Evolutionary conservation across 805 yeast genomes (phyloP).

Genomic region (Yamadazyma takamatsuzukensis): DNA sequence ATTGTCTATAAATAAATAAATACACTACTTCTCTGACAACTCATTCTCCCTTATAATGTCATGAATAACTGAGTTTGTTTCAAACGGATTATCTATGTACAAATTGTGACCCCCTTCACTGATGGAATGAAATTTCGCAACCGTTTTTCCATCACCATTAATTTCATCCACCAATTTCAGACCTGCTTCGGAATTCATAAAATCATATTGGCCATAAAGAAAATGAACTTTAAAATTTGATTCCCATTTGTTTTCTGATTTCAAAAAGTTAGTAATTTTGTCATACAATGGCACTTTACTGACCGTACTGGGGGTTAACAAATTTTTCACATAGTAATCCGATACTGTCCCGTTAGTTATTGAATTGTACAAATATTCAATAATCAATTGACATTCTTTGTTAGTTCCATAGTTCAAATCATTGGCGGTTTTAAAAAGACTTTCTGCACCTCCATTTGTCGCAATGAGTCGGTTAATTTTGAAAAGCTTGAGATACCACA

Average conservation of each 20-base stretch:
- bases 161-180: constrained; percentile 23
- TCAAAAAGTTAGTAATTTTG: constrained; percentile 36
- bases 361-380: constrained; percentile 41
- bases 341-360: constrained; percentile 36
- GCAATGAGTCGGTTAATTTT: constrained; percentile 35
- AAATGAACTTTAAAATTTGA: constrained; percentile 36
- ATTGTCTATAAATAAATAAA: too few relatives aligned
- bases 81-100: constrained; percentile 44
- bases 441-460: constrained; percentile 27
- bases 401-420: constrained; percentile 38
- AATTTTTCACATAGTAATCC: constrained; percentile 42
- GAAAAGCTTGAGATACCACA: constrained; percentile 40
- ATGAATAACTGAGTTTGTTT: constrained; percentile 27
- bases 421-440: constrained; percentile 20
- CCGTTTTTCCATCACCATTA: constrained; percentile 11
- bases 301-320: constrained; percentile 55
- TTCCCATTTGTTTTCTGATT: constrained; percentile 12
- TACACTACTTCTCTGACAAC: too few relatives aligned
- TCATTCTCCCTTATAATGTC: constrained; percentile 11
- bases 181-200: constrained; percentile 66
- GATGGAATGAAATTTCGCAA: constrained; percentile 21
- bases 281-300: constrained; percentile 67
- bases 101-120: constrained; percentile 43
- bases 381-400: constrained; percentile 30
- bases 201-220: constrained; percentile 69